Evolutionary conservation across 192 early-diverging fungal species (phyloP), one percentile per base, ranked within the genome.

Genomic region (Coemansia sp.): DNA sequence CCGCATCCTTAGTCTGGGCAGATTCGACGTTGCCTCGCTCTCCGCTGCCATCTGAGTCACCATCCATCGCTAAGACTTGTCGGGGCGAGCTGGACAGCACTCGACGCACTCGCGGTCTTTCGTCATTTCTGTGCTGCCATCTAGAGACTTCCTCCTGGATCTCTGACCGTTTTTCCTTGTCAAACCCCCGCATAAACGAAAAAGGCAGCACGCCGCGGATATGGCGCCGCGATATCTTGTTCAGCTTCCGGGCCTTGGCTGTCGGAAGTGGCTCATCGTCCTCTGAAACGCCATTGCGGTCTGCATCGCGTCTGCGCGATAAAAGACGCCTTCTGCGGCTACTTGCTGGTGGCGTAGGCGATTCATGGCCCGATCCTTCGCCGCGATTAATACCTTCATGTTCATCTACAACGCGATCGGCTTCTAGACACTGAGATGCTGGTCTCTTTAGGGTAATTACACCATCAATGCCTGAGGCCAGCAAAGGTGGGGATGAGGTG

Each of bases 201-300:
- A 80, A 80, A 11, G 77, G 77, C 48, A 80, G 51, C 4, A 80
- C 60, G 11, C 72, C 77, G 18, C 77, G 77, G 49, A 80, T 80
- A 54, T 80, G 68, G 31, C 59, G 64, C 25, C 72, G 72, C 16
- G 68, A 68, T 11, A 79, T 65, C 48, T 64, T 64, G 18, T 54
- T 55, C 6, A 70, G 59, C 33, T 22, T 65, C 5, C 63, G 33
- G 7, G 64, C 68, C n/a, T 60, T 73, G 3, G 68, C 61, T 17
- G 64, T 67, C 12, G 71, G 71, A 34, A 70, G 48, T n/a, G 20
- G 25, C 8, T 45, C 50, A 7, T 49, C 59, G 29, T 54, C 6
- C 25, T 28, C 28, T 0, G 51, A 54, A 25, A 54, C 25, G 16
- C 16, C 25, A 10, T 7, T 1, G 16, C 20, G 4, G 29, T 14